Base-by-base conservation (phyloP, 2,329 filamentous ascomycete genomes). In the Fusarium sp. region DNA sequence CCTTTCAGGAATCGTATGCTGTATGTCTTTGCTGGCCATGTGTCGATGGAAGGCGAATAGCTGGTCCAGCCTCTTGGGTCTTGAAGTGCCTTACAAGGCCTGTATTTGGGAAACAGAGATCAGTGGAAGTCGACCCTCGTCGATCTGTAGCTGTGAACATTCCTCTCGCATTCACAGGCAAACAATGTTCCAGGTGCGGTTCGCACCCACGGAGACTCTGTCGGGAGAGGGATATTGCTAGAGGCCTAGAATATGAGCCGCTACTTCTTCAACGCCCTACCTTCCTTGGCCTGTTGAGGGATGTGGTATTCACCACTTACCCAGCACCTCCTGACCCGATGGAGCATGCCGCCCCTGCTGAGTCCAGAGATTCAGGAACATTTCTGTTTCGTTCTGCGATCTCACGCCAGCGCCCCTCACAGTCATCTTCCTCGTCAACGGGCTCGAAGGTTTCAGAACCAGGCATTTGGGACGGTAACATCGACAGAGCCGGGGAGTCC, bases 21-120 rank as follows among this genome's bases (percentile, higher is more conserved):
- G 21, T 69, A 16, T 72, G 71, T 21, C 37, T 73, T 40, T 73
- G 69, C 21, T 67, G 69, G 71, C 53, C 46, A 27, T 74, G 72
- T 45, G 65, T 74, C 14, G 43, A 60, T n/a, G 56, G 59, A 11
- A 53, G 61, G 20, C 57, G 20, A 37, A 42, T n/a, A 10, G 41
- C 49, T 10, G 11, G 34, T 12, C 41, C 27, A 47, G 58, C 48
- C 43, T 48, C 49, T 11, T 48, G 50, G 10, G 41, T 20, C 13
- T 27, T 55, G 18, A 42, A 10, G 41, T 41, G 68, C 37, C 34
- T 43, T 18, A 11, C 46, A 11, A 57, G 41, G n/a, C 28, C 50
- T 42, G 45, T 47, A 12, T 32, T 30, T 27, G 59, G 49, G 30
- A 53, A 47, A 34, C 30, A 43, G 9, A 20, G 45, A 12, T 23